phyloP scores from a whole-genome alignment of 805 yeast genomes.

The Lipomyces kockii region DNA sequence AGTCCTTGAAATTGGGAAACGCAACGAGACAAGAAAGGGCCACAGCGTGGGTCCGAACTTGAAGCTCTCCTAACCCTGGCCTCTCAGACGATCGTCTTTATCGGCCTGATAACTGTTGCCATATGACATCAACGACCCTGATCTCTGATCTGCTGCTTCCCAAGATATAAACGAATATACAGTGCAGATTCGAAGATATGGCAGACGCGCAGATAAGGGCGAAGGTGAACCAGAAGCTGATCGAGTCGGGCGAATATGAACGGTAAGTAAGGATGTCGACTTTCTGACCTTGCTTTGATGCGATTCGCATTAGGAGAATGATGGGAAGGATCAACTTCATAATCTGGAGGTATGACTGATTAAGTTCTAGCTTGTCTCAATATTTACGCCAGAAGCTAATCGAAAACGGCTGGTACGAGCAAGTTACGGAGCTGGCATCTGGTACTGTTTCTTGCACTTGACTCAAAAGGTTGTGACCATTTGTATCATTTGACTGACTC shows the following conservation, averaged over 20 bases:
- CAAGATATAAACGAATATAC: neutral
- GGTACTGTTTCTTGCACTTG: constrained; percentile 40
- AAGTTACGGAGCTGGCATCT: constrained; percentile 65
- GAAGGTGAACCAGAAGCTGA: constrained; percentile 70
- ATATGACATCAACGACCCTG: neutral
- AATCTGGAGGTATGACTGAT: neutral
- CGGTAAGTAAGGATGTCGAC: constrained; percentile 45
- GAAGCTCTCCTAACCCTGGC: no score
- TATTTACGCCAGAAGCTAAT: constrained; percentile 65
- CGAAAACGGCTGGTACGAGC: constrained; percentile 86
- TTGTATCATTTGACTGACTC: constrained; percentile 4
- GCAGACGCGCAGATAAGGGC: constrained; percentile 43
- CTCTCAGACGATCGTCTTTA: no score
- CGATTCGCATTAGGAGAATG: neutral
- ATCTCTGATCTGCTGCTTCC: neutral
- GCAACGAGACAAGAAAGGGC: no score
- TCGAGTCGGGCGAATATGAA: constrained; percentile 81
- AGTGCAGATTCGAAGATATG: constrained; percentile 14
- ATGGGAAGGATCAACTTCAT: neutral
- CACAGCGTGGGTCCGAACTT: no score
- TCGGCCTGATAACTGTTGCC: no score
- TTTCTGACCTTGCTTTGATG: neutral
- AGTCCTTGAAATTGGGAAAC: no score
- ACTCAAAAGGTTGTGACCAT: neutral
- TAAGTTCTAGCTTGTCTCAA: neutral